phyloP scores from a whole-genome alignment of 2,329 filamentous ascomycete genomes.

The Aspergillus sp. region DNA sequence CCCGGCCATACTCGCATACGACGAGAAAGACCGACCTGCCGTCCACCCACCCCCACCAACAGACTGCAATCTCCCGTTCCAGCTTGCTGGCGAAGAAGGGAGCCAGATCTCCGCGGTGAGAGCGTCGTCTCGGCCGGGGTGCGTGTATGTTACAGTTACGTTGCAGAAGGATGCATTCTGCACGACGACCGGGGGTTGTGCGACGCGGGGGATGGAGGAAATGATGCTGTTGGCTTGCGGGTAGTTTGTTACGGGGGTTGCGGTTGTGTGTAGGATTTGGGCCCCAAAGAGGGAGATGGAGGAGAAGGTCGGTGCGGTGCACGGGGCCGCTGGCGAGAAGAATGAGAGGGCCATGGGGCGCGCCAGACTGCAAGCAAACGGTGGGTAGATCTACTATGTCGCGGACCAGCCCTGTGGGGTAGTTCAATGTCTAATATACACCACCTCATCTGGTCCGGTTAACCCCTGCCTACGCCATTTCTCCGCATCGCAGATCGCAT shows the following conservation, averaged over 20 bases:
- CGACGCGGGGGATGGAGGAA: not conserved
- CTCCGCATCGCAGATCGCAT: too few relatives aligned
- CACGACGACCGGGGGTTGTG: conserved; percentile 1
- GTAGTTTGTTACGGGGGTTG: conserved; percentile 13
- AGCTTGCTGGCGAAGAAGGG: conserved; percentile 30
- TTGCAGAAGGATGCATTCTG: conserved; percentile 40
- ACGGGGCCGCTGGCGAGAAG: too few relatives aligned
- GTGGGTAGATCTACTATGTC: too few relatives aligned
- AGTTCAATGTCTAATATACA: too few relatives aligned
- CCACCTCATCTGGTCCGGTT: too few relatives aligned
- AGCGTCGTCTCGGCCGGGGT: conserved; percentile 41
- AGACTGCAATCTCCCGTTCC: conserved; percentile 45
- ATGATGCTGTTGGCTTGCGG: not conserved
- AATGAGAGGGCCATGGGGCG: too few relatives aligned
- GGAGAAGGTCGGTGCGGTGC: too few relatives aligned
- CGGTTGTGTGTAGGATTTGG: not conserved
- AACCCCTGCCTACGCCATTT: too few relatives aligned
- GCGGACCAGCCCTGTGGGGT: too few relatives aligned
- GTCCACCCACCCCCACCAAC: conserved; percentile 45
- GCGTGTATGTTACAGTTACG: conserved; percentile 44
- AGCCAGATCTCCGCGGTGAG: conserved; percentile 42
- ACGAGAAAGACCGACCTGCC: conserved; percentile 23
- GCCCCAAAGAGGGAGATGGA: too few relatives aligned
- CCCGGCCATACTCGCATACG: conserved; percentile 18
- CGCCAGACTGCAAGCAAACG: too few relatives aligned